Base-by-base conservation (phyloP, 106 monocot species). In the Xerophyta viscosa region DNA sequence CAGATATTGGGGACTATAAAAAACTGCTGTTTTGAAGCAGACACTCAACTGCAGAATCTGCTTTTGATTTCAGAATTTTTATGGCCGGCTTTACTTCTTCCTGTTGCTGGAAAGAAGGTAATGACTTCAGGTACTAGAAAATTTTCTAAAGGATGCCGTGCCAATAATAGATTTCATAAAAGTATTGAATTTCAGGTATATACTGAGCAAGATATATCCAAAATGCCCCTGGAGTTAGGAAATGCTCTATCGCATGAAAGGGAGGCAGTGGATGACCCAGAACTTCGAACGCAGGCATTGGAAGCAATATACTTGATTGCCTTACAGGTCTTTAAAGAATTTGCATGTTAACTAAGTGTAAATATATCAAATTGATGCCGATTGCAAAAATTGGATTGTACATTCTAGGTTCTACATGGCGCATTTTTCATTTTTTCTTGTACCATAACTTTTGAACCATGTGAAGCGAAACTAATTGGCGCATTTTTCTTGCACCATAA, bases 11-110 rank as follows among this genome's bases (percentile, higher is more conserved):
- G 98, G 68, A 82, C 86, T 7, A 65, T 98, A 27, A 75, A 79
- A 5, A 98, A 98, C 77, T 98, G 98, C 69, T 98, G 89, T 67
- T 98, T 98, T 69, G 98, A 90, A 63, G 98, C 86, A 30, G 98
- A 90, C 59, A 82, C 71, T 61, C 80, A 85, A 53, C 33, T 98
- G 37, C 72, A 76, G 9, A 82, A 86, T 75, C 57, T 98, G 69
- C 82, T 98, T 60, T 48, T 69, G 29, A 36, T 90, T 60, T 76
- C 98, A 50, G 98, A 98, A 67, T 98, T 80, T 75, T 82, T 98
- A 64, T 98, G 98, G 98, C 98, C 98, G 15, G 73, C 79, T 58
- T 66, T 98, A 19, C 89, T 98, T 48, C 63, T 98, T 6, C 89
- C 90, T 50, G 98, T 98, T 67, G 89, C 98, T 14, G 86, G 98